A percentile compares a stretch with the other conserved stretches of the same genome.
Evolutionary conservation across 257 asterid species (phyloP).

Genomic region (Apocynum venetum): DNA sequence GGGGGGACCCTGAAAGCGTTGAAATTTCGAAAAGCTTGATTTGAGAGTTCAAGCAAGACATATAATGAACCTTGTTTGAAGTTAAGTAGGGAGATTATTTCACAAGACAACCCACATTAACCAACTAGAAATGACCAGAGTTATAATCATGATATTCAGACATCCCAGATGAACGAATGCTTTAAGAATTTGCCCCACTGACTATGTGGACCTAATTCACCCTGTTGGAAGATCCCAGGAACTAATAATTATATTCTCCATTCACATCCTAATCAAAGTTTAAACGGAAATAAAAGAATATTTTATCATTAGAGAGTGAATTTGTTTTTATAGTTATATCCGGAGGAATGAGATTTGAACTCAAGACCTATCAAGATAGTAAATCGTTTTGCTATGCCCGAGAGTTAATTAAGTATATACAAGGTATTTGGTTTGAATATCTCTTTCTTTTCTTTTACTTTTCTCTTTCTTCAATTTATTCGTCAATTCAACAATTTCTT

Average conservation of each 20-base stretch:
- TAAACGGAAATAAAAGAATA: not conserved
- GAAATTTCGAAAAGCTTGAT: constrained; percentile 13
- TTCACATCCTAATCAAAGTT: not conserved
- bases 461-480: too few relatives aligned
- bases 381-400: too few relatives aligned
- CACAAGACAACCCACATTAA: constrained; percentile 38
- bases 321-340: too few relatives aligned
- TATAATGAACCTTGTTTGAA: constrained; percentile 17
- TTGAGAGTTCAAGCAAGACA: constrained; percentile 11
- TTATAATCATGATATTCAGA: constrained; percentile 22
- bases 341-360: too few relatives aligned
- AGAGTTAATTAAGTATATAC: too few relatives aligned
- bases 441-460: too few relatives aligned
- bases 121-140: constrained; percentile 25
- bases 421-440: too few relatives aligned
- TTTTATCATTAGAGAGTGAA: not conserved
- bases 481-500: too few relatives aligned
- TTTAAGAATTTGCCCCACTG: not conserved
- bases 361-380: too few relatives aligned
- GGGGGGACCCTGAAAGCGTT: constrained; percentile 33
- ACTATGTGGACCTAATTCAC: not conserved
- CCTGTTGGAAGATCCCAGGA: not conserved
- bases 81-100: constrained; percentile 32
- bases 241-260: not conserved
- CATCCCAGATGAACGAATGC: constrained; percentile 11